phyloP scores from a whole-genome alignment of 2,329 filamentous ascomycete species.

The Zasmidium citrigriseum region DNA sequence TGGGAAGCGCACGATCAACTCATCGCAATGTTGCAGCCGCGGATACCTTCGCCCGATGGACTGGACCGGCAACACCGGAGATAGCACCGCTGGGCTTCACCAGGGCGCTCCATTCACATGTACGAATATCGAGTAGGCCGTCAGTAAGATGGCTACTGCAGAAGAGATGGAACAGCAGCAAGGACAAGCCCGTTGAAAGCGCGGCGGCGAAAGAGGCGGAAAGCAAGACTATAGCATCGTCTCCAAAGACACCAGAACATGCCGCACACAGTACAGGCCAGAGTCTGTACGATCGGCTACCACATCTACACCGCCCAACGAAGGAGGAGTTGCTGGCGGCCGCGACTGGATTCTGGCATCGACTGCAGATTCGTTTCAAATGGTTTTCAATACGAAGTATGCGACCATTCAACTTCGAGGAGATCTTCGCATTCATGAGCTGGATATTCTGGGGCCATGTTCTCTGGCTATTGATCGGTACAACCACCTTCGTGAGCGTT shows the following conservation, averaged over 20 bases:
- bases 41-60: constrained; percentile 20
- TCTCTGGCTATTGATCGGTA: constrained; percentile 93
- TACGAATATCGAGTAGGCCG: constrained; percentile 8
- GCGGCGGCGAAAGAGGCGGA: constrained; percentile 21
- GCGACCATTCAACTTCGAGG: constrained; percentile 91
- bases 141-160: constrained; percentile 14
- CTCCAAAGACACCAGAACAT: constrained; percentile 24
- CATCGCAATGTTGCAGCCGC: constrained; percentile 22
- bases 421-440: constrained; percentile 92
- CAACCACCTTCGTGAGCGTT: constrained; percentile 94
- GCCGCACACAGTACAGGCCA: constrained; percentile 6
- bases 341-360: constrained; percentile 88
- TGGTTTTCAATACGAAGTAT: constrained; percentile 96
- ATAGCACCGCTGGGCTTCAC: constrained; percentile 10
- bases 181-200: constrained; percentile 12
- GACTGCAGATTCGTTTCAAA: constrained; percentile 89
- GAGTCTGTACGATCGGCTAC: constrained; percentile 58
- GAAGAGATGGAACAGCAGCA: constrained; percentile 24
- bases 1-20: background rate
- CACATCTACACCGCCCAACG: constrained; percentile 76
- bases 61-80: constrained; percentile 21
- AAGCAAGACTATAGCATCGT: constrained; percentile 15
- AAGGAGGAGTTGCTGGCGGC: constrained; percentile 92
- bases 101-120: constrained; percentile 3
- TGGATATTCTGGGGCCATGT: constrained; percentile 94